phyloP scores from a whole-genome alignment of 805 yeast genomes.

The Saturnispora silvae region DNA sequence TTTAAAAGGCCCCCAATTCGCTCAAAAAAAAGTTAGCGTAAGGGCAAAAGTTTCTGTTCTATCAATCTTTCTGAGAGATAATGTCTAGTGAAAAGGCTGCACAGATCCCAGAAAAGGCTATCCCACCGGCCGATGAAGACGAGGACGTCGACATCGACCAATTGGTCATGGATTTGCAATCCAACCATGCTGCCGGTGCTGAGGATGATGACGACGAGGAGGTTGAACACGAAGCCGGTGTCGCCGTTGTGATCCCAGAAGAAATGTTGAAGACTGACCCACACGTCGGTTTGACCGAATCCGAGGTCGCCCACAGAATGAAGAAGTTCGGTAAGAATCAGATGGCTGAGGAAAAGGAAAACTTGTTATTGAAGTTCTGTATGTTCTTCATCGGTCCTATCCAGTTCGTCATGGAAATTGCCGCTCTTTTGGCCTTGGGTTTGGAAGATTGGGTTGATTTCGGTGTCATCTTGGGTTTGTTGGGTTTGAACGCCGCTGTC shows the following conservation, averaged over 20 bases:
- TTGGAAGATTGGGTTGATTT: conserved; percentile 97
- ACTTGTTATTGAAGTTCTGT: conserved; percentile 65
- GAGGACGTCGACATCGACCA: conserved; percentile 58
- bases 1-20: neutral
- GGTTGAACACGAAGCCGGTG: conserved; percentile 36
- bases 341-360: conserved; percentile 84
- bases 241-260: conserved; percentile 74
- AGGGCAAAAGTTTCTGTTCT: neutral
- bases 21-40: neutral
- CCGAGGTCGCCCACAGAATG: conserved; percentile 71
- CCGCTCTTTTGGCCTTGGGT: conserved; percentile 92
- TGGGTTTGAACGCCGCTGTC: conserved; percentile 79
- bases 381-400: conserved; percentile 91
- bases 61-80: conserved; percentile 10
- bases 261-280: conserved; percentile 79
- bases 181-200: conserved; percentile 41
- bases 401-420: conserved; percentile 96
- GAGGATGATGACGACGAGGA: conserved; percentile 46
- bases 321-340: conserved; percentile 85
- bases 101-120: conserved; percentile 27
- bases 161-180: conserved; percentile 71
- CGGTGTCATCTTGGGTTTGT: conserved; percentile 89
- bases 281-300: conserved; percentile 59
- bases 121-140: conserved; percentile 30
- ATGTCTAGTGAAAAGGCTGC: conserved; percentile 11